Conservation (phyloP, 2,329 filamentous ascomycete species). For the Diaporthe caulivora region DNA sequence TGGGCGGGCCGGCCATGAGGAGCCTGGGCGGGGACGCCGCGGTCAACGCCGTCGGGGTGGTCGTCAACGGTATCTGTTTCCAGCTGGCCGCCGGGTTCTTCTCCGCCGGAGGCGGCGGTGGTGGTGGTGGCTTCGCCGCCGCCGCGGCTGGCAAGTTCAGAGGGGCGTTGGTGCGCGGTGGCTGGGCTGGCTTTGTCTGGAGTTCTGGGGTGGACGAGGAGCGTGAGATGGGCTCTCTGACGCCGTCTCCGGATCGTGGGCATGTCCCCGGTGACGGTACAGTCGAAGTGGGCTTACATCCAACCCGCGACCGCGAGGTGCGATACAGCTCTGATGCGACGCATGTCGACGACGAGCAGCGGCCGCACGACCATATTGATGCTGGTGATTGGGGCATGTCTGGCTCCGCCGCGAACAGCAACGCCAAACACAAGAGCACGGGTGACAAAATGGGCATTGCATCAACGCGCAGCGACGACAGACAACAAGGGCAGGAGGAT, state of each 20-base stretch:
- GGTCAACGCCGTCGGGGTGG: conserved; percentile 63
- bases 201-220: neutral
- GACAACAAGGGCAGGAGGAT: no score
- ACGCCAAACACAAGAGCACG: neutral
- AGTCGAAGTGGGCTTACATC: neutral
- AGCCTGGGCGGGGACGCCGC: conserved; percentile 59
- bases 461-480: no score
- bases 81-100: conserved; percentile 52
- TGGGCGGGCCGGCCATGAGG: conserved; percentile 61
- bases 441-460: no score
- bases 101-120: neutral
- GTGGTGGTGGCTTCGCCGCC: conserved; percentile 7
- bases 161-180: neutral
- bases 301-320: neutral
- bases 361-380: neutral
- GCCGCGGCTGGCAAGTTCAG: neutral
- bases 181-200: neutral
- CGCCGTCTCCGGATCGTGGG: no score
- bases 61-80: conserved; percentile 62
- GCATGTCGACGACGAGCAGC: neutral
- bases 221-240: neutral
- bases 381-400: neutral
- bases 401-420: neutral
- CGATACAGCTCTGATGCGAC: conserved; percentile 31
- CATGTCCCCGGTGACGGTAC: neutral